Base-by-base conservation (phyloP, 345 rosid genomes). In the Lepidium aucheri region DNA sequence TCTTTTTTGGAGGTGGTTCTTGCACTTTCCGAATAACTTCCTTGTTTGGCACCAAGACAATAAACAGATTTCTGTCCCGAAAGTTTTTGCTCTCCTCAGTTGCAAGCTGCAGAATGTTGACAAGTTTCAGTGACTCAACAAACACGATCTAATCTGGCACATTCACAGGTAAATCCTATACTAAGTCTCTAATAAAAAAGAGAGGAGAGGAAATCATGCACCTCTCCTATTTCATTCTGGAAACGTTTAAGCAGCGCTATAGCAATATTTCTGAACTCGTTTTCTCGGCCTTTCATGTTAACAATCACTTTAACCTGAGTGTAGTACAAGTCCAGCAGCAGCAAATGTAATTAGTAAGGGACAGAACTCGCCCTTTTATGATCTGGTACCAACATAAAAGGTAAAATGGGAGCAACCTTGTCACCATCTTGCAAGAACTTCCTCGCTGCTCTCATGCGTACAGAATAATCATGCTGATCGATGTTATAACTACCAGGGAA, bases 221-320 rank as follows among this genome's bases (percentile, higher is more conserved):
- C 95, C 97, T 94, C 97, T 40, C 99, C 99, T 33, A 90, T 72
- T 71, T 90, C 97, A 76, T 70, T 85, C 78, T 86, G 97, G 78
- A 94, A 86, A 49, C 86, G 88, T 70, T 79, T 77, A 36, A 94
- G 77, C 36, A 94, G 96, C 77, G 83, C 92, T 65, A 90, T 83
- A 65, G 96, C 97, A 53, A 73, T 85, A 74, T 87, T 94, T 75
- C 92, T 83, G 83, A 90, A 94, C 24, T 90, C 91, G 52, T 90
- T 87, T 81, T 94, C 91, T 55, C 96, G 84, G 28, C 99, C 96
- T 83, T 88, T 94, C 82, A 94, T 77, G 78, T 80, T 84, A 72
- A 94, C 97, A 39, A 86, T 88, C 56, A 84, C 86, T 80, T 94
- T 94, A 60, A 94, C 99, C 99, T 94, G 85, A 73, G 76, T 34